Conservation (phyloP, 2,329 filamentous ascomycete genomes). For the Xylaria sp. region DNA sequence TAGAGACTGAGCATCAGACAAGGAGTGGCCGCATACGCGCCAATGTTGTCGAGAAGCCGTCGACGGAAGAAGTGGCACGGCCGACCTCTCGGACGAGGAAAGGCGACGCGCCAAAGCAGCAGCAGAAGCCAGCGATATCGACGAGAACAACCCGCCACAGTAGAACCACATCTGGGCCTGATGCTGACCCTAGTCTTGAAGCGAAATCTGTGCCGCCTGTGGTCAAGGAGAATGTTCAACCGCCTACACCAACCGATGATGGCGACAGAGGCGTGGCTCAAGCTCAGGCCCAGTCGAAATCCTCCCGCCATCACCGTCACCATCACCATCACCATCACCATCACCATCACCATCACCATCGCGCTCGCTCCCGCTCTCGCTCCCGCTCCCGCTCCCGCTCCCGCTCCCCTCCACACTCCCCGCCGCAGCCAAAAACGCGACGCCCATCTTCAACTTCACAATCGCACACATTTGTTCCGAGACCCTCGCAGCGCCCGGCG, state of each 20-base stretch:
- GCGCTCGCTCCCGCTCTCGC: conserved; percentile 6
- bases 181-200: not conserved
- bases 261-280: not conserved
- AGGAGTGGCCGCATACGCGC: conserved; percentile 48
- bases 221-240: conserved; percentile 37
- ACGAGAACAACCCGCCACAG: conserved; percentile 39
- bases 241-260: conserved; percentile 18
- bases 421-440: not conserved
- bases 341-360: conserved; percentile 1
- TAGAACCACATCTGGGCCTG: not conserved
- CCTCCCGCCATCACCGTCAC: not conserved
- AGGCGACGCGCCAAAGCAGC: conserved; percentile 36
- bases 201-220: not conserved
- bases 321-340: conserved; percentile 9
- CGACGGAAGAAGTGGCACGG: conserved; percentile 13
- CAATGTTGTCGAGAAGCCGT: conserved; percentile 27
- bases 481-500: conserved; percentile 13
- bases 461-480: conserved; percentile 1
- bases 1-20: conserved; percentile 42
- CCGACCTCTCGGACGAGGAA: conserved; percentile 19
- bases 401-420: not conserved
- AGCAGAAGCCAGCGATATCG: conserved; percentile 20
- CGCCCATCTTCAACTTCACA: conserved; percentile 17
- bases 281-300: conserved; percentile 3
- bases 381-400: conserved; percentile 14